Evolutionary conservation across 352 stramenopile species (phyloP).

Genomic region (Phytophthora fragariae): DNA sequence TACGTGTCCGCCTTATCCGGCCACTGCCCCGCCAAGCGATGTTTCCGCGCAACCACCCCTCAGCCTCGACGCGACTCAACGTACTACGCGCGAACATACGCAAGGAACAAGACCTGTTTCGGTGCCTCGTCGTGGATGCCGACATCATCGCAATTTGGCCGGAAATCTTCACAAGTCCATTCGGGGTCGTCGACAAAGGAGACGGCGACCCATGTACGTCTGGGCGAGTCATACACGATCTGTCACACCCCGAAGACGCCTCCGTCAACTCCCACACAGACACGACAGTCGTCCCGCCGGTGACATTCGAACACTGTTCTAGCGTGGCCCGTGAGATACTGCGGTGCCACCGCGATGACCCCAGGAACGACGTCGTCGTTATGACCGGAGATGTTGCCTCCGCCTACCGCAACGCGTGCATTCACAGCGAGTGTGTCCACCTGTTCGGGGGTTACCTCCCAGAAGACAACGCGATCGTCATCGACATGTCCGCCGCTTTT

Average conservation of each 20-base stretch:
- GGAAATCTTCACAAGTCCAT: not conserved
- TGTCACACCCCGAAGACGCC: not conserved
- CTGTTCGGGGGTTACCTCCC: not conserved
- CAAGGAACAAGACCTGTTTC: conserved; percentile 9
- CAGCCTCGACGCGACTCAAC: not conserved
- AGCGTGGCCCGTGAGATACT: not conserved
- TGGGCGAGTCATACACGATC: not conserved
- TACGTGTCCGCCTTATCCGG: not conserved
- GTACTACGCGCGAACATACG: conserved; percentile 11
- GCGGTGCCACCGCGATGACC: not conserved
- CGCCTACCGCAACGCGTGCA: conserved; percentile 2
- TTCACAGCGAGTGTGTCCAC: not conserved
- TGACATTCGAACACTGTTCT: not conserved
- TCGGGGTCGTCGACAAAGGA: conserved; percentile 3
- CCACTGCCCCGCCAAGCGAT: not conserved
- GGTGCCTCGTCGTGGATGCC: conserved; percentile 16
- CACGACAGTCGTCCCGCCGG: not conserved
- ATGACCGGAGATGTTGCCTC: not conserved
- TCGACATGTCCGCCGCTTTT: not conserved
- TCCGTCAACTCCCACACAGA: conserved; percentile 1
- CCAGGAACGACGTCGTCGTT: not conserved
- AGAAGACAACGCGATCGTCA: not conserved
- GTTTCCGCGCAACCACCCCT: not conserved
- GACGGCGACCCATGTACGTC: not conserved
- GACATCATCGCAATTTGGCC: not conserved